Conservation (phyloP, 306 rosid species). For the Lotus japonicus region DNA sequence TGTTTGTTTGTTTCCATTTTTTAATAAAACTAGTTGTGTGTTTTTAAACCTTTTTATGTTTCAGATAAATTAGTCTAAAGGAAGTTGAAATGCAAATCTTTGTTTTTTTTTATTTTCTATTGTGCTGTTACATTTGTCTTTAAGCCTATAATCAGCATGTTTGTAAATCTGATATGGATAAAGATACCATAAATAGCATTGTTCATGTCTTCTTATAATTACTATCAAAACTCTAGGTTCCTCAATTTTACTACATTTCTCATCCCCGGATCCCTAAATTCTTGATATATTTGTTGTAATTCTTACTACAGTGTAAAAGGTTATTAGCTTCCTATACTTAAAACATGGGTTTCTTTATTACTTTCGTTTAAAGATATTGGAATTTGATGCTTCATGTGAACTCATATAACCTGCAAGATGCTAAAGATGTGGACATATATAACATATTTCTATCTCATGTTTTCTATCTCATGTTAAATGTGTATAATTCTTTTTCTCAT, state of each 20-base stretch:
- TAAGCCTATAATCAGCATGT: background rate
- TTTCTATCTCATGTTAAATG: background rate
- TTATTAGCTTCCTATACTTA: background rate
- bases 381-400: background rate
- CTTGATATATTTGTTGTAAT: background rate
- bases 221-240: constrained; percentile 4
- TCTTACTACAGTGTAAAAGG: background rate
- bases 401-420: constrained; percentile 3
- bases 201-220: background rate
- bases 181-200: background rate
- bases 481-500: background rate
- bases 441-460: background rate
- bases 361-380: no score
- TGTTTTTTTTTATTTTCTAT: background rate
- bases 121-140: background rate
- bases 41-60: background rate
- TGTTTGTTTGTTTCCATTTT: constrained; percentile 8
- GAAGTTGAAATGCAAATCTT: background rate
- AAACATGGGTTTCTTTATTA: no score
- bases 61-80: background rate
- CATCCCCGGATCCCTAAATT: background rate
- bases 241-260: no score
- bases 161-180: background rate
- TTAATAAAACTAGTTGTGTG: background rate
- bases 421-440: background rate